Conservation (phyloP, 345 rosid genomes). For the Euphorbia peplus region DNA sequence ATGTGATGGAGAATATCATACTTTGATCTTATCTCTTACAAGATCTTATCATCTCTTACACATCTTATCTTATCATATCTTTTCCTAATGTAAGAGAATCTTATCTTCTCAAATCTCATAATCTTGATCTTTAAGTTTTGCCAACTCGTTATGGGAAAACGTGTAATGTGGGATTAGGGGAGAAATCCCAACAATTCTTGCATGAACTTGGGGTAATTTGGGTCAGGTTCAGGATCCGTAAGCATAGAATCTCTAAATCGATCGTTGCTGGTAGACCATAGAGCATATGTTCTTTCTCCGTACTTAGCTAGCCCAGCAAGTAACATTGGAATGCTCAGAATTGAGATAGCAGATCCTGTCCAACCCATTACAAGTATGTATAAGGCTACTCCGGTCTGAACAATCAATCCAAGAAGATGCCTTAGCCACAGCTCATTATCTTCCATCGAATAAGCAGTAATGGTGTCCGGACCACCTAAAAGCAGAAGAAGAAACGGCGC, state of each 20-base stretch:
- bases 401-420: conserved; percentile 16
- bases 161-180: no score
- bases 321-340: conserved; percentile 26
- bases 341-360: conserved; percentile 15
- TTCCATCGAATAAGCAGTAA: conserved; percentile 30
- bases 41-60: no score
- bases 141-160: no score
- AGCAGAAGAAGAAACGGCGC: no score
- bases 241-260: conserved; percentile 33
- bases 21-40: no score
- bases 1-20: no score
- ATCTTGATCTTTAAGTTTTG: no score
- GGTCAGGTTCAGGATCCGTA: conserved; percentile 19
- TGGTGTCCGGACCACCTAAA: conserved; percentile 28
- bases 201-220: conserved; percentile 23
- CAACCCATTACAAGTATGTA: conserved; percentile 36
- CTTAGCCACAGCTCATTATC: conserved; percentile 42
- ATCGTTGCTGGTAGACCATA: conserved; percentile 40
- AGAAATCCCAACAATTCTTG: no score
- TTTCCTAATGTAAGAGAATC: no score
- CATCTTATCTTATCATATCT: no score
- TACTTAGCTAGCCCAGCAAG: conserved; percentile 41
- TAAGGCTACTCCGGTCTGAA: conserved; percentile 19
- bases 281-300: conserved; percentile 37
- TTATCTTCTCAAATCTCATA: no score